These are phyloP conservation scores for Nemania sp. DNA, from an alignment of 2,329 filamentous ascomycete genomes.

Conservation along the genomic window DNA sequence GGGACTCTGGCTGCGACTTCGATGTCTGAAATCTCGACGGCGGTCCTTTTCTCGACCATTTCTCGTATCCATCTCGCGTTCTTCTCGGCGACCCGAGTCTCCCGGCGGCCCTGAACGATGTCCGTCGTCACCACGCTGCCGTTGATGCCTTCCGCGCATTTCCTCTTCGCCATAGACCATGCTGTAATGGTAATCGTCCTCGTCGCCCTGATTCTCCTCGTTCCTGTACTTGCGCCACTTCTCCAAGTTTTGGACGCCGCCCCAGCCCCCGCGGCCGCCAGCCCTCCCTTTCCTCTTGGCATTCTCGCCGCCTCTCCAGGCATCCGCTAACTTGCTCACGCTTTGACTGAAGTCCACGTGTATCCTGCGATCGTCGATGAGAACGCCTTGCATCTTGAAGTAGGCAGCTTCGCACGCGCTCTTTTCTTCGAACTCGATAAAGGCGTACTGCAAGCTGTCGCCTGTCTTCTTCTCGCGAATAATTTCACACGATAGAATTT, in stretches of 20 bases:
- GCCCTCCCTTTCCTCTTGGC: conserved; percentile 64
- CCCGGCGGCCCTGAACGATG: conserved; percentile 31
- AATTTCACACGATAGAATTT: conserved; percentile 92
- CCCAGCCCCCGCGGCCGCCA: conserved; percentile 74
- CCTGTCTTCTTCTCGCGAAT: conserved; percentile 92
- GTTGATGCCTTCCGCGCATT: conserved; percentile 56
- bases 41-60: conserved; percentile 35
- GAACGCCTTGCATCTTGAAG: conserved; percentile 97
- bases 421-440: conserved; percentile 95
- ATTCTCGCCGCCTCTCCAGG: conserved; percentile 86
- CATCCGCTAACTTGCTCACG: conserved; percentile 82
- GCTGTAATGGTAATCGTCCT: conserved; percentile 67
- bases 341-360: conserved; percentile 99
- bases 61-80: conserved; percentile 6
- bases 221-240: conserved; percentile 87
- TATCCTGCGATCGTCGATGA: conserved; percentile 96
- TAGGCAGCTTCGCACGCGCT: conserved; percentile 92
- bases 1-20: conserved; percentile 41
- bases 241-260: conserved; percentile 84
- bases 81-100: conserved; percentile 20
- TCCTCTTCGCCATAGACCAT: conserved; percentile 83
- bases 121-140: conserved; percentile 42
- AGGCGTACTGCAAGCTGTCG: conserved; percentile 95
- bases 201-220: conserved; percentile 52
- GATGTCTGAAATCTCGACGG: conserved; percentile 10